These are phyloP conservation scores for Rhizophora apiculata DNA, from an alignment of 345 rosid species.

Conservation along the genomic window DNA sequence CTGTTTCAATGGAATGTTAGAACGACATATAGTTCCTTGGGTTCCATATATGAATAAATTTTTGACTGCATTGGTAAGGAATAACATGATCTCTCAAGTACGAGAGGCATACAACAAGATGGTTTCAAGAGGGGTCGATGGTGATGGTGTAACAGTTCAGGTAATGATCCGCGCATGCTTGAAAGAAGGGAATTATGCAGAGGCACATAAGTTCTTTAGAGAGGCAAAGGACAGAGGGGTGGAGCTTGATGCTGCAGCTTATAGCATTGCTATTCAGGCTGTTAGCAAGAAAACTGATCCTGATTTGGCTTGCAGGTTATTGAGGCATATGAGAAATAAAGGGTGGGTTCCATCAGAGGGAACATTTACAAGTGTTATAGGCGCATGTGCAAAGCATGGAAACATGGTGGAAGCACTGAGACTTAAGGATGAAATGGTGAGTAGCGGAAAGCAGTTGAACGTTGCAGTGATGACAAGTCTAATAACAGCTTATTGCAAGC, in stretches of 20 bases:
- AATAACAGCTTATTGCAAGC: constrained; percentile 58
- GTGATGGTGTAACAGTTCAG: constrained; percentile 42
- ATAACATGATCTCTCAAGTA: constrained; percentile 39
- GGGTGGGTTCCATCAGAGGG: constrained; percentile 43
- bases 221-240: constrained; percentile 46
- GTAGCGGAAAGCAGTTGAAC: constrained; percentile 52
- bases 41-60: constrained; percentile 33
- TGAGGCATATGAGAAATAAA: constrained; percentile 62
- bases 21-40: constrained; percentile 34
- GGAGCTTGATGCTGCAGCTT: constrained; percentile 45
- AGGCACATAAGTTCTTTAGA: constrained; percentile 43
- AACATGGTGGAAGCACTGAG: constrained; percentile 57
- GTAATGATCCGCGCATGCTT: constrained; percentile 50
- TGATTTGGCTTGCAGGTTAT: constrained; percentile 38
- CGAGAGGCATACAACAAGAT: constrained; percentile 47
- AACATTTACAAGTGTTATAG: constrained; percentile 48
- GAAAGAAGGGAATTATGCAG: constrained; percentile 48
- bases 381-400: constrained; percentile 57
- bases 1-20: constrained; percentile 42
- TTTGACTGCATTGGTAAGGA: constrained; percentile 43
- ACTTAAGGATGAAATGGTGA: constrained; percentile 76
- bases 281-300: constrained; percentile 40
- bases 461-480: constrained; percentile 60
- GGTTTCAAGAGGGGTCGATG: constrained; percentile 39
- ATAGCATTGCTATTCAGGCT: constrained; percentile 45